Evolutionary conservation across 1,284 basidiomycete genomes (phyloP).

Genomic region (Pseudozyma sp.): DNA sequence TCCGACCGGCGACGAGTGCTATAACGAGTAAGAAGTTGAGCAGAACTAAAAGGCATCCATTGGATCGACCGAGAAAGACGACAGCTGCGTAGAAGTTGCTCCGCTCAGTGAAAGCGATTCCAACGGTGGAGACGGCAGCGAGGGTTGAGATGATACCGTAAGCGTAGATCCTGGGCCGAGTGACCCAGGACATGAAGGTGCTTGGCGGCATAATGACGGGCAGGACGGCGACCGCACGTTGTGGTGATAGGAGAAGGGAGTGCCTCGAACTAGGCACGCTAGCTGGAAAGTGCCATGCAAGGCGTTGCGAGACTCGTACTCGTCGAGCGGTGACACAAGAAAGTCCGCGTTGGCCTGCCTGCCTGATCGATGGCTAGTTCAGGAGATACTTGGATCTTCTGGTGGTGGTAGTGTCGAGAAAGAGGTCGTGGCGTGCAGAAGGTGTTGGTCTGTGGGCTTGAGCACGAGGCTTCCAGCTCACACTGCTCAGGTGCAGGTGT

Average conservation of each 20-base stretch:
- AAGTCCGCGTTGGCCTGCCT: too few relatives aligned
- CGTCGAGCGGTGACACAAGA: neutral
- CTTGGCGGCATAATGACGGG: constrained; percentile 21
- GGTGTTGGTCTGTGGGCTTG: constrained; percentile 31
- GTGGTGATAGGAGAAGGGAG: neutral
- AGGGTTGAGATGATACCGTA: constrained; percentile 56
- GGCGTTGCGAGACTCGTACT: neutral
- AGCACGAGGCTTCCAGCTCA: constrained; percentile 30
- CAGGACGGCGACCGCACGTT: too few relatives aligned
- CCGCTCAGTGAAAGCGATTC: constrained; percentile 82
- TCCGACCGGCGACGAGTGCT: constrained; percentile 80
- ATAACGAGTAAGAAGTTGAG: constrained; percentile 89
- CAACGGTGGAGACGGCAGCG: constrained; percentile 46
- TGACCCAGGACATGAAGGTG: constrained; percentile 31
- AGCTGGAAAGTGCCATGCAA: constrained; percentile 9
- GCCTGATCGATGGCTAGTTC: too few relatives aligned
- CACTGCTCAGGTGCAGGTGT: neutral
- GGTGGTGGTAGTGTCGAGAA: too few relatives aligned
- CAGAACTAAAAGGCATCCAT: constrained; percentile 75
- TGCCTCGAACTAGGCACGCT: constrained; percentile 21
- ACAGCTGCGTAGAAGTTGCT: constrained; percentile 94
- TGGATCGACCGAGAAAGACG: constrained; percentile 91
- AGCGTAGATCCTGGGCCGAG: constrained; percentile 43
- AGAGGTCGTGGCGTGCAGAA: too few relatives aligned
- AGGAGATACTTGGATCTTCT: too few relatives aligned